These are phyloP conservation scores for Elaeis guineensis DNA, from an alignment of 176 grass and related monocot genomes.

Conservation along the genomic window DNA sequence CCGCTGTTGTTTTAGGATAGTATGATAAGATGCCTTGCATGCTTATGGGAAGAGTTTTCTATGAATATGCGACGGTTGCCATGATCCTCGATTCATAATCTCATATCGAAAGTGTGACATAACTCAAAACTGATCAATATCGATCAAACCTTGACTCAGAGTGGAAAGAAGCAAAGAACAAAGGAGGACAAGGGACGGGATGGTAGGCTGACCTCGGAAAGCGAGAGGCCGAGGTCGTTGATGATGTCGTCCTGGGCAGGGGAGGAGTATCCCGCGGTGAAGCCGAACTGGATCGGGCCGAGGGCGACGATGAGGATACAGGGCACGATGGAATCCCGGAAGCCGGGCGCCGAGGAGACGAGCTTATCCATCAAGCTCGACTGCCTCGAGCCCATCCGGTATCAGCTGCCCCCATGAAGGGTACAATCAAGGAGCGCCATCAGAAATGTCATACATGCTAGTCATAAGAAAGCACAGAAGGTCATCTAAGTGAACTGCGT, in stretches of 20 bases:
- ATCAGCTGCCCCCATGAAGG: too few relatives aligned
- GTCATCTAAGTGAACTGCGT: too few relatives aligned
- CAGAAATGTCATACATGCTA: too few relatives aligned
- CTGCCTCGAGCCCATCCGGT: slow-evolving; percentile 59
- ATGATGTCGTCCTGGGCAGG: slow-evolving; percentile 77
- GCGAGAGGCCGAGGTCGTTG: slow-evolving; percentile 57
- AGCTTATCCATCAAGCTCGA: slow-evolving; percentile 54
- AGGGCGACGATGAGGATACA: slow-evolving; percentile 91
- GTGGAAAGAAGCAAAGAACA: not conserved
- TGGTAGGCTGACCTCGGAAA: slow-evolving; percentile 45
- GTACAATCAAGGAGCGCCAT: too few relatives aligned
- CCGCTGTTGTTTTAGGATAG: too few relatives aligned
- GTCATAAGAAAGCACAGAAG: too few relatives aligned
- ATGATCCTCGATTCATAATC: too few relatives aligned
- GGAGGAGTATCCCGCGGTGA: slow-evolving; percentile 83
- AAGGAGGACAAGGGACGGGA: too few relatives aligned
- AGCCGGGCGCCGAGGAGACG: slow-evolving; percentile 44
- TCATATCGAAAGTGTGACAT: too few relatives aligned
- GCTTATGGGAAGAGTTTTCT: too few relatives aligned
- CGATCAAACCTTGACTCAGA: not conserved
- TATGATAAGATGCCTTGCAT: too few relatives aligned
- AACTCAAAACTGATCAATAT: not conserved
- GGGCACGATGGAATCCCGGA: slow-evolving; percentile 66
- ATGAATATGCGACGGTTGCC: too few relatives aligned
- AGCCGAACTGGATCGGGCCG: slow-evolving; percentile 92